Base-by-base conservation (phyloP, 305 asterid genomes). In the Caryopteris hybrid region DNA sequence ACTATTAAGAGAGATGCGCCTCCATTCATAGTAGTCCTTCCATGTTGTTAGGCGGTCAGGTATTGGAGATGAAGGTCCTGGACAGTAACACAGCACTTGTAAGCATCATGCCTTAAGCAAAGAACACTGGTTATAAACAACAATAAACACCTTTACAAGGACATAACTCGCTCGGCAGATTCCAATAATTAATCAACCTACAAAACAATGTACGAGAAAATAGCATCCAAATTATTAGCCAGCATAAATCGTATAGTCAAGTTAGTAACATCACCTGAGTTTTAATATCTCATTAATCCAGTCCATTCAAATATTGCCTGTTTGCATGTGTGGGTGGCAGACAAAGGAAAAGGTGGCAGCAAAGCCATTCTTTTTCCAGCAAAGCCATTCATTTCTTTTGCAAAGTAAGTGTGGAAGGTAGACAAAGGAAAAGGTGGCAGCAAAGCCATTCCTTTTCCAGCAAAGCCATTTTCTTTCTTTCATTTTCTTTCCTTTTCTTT, bases 21-120 rank as follows among this genome's bases (percentile, higher is more conserved):
- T 91, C 99, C 99, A 94, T 69, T 91, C 84, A 59, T 83, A 94
- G 81, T 91, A 87, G 42, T 91, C 90, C 79, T 83, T 88, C 99
- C 98, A 94, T 74, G 75, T 73, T 31, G 74, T 62, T 52, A 91
- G 75, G 64, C 61, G 48, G 73, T 72, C 52, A 0, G 65, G 78
- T 48, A 78, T 17, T 5, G 84, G 81, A 78, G 84, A 79, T 53
- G 80, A 64, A 54, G 96, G 88, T 64, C 76, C 96, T 92, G 79
- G 61, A 59, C 27, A 14, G 78, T 66, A 51, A 71, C 20, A 64
- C 50, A 43, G 20, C 42, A n/a, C 11, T 41, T 23, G 25, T 68
- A 71, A 52, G 66, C 16, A 69, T 22, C 14, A 20, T 57, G 42
- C 65, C 31, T 74, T 20, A 5, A 27, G 46, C 41, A 7, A 25